A percentile compares a stretch with the other conserved stretches of the same genome.
These are phyloP conservation scores for Rhizophora mangle DNA, from an alignment of 345 rosid genomes.

Conservation along the genomic window DNA sequence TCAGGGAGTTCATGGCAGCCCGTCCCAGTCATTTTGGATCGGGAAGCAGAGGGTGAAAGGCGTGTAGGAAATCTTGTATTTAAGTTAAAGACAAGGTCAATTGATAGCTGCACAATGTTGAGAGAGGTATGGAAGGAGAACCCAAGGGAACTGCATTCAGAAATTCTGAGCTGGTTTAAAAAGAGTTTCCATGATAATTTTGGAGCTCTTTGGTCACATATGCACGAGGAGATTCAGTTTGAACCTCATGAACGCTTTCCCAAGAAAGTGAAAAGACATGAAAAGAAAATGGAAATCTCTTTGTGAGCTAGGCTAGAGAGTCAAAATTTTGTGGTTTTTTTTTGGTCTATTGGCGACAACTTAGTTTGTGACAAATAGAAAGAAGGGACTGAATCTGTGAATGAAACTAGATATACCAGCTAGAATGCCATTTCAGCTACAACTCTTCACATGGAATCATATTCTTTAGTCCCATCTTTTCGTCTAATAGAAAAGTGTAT, in stretches of 20 bases:
- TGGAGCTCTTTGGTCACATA: conserved; percentile 54
- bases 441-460: no score
- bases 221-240: conserved; percentile 48
- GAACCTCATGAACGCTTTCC: conserved; percentile 35
- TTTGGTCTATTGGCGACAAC: not conserved
- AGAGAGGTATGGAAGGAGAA: conserved; percentile 53
- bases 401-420: not conserved
- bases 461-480: no score
- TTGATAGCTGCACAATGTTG: conserved; percentile 47
- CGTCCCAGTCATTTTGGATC: conserved; percentile 58
- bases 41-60: conserved; percentile 52
- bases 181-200: conserved; percentile 43
- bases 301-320: not conserved
- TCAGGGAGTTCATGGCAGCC: conserved; percentile 43
- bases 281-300: conserved; percentile 2
- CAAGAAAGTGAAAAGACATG: conserved; percentile 24
- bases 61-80: conserved; percentile 61
- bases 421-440: not conserved
- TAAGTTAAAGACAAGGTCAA: conserved; percentile 40
- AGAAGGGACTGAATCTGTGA: not conserved
- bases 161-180: conserved; percentile 74
- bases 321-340: not conserved
- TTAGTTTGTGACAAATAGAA: not conserved
- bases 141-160: conserved; percentile 41
- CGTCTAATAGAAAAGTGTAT: no score